Conservation (phyloP, 805 yeast genomes). For the Cyberlindnera suaveolens region DNA sequence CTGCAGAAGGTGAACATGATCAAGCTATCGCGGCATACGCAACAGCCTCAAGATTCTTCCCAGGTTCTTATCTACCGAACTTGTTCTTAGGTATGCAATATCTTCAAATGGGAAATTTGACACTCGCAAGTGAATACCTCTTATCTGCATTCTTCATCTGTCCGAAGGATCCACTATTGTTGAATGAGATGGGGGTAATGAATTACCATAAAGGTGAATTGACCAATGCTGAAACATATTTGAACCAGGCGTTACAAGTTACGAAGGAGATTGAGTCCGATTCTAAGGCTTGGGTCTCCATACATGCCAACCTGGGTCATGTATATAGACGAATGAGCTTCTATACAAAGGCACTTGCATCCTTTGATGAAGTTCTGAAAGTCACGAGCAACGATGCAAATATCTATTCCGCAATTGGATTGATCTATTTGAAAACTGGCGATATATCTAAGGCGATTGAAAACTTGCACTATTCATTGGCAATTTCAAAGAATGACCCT, state of each 20-base stretch:
- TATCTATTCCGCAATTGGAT: slow-evolving; percentile 77
- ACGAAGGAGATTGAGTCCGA: slow-evolving; percentile 68
- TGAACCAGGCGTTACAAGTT: slow-evolving; percentile 64
- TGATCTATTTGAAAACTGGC: slow-evolving; percentile 68
- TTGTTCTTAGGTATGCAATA: slow-evolving; percentile 95
- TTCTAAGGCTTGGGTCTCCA: slow-evolving; percentile 77
- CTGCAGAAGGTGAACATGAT: slow-evolving; percentile 97
- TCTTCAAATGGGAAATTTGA: slow-evolving; percentile 75
- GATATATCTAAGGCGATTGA: slow-evolving; percentile 63
- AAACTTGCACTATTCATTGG: slow-evolving; percentile 72
- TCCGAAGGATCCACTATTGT: slow-evolving; percentile 75
- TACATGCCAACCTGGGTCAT: slow-evolving; percentile 83
- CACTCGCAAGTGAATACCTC: slow-evolving; percentile 82
- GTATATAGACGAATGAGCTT: slow-evolving; percentile 67
- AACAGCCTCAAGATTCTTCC: slow-evolving; percentile 86
- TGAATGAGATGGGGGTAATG: slow-evolving; percentile 93
- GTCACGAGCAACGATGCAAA: slow-evolving; percentile 67
- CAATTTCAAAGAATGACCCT: slow-evolving; percentile 73
- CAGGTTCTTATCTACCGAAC: slow-evolving; percentile 86
- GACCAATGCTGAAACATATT: slow-evolving; percentile 59
- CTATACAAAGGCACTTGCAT: slow-evolving; percentile 59
- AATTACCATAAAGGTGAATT: slow-evolving; percentile 70
- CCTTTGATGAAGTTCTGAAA: slow-evolving; percentile 71
- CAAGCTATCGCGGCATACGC: slow-evolving; percentile 97
- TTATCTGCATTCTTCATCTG: slow-evolving; percentile 70